phyloP scores from a whole-genome alignment of 129 eudicot genomes.

The Sambucus nigra region DNA sequence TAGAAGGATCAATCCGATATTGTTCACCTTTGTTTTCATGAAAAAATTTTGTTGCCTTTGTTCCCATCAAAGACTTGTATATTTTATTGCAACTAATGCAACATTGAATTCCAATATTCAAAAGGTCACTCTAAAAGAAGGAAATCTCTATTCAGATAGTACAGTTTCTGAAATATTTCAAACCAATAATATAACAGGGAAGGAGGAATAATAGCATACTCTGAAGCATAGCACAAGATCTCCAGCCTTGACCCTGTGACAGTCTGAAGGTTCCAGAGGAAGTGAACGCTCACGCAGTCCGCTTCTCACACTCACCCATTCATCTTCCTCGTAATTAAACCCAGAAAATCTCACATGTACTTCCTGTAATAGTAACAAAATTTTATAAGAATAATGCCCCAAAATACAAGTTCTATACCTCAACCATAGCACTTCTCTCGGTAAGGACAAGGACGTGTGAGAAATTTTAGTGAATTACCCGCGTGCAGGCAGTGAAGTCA shows the following conservation, averaged over 20 bases:
- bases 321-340: conserved; percentile 67
- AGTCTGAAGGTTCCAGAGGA: conserved; percentile 79
- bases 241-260: conserved; percentile 63
- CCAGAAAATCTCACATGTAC: conserved; percentile 93
- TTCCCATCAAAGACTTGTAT: no score
- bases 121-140: neutral
- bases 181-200: neutral
- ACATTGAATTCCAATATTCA: neutral
- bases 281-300: conserved; percentile 80
- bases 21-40: no score
- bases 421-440: no score
- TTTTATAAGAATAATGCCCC: neutral
- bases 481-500: no score
- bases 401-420: no score
- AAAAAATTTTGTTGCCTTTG: no score
- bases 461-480: no score
- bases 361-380: conserved; percentile 29
- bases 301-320: conserved; percentile 75
- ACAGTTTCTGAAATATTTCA: no score
- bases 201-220: conserved; percentile 32
- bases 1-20: no score
- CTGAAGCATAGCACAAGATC: conserved; percentile 74
- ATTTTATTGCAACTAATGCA: neutral
- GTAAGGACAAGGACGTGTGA: neutral
- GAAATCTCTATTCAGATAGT: no score